These are phyloP conservation scores for Marchantia polymorpha DNA, from an alignment of 225 moss, liverwort and hornwort species.

Conservation along the genomic window DNA sequence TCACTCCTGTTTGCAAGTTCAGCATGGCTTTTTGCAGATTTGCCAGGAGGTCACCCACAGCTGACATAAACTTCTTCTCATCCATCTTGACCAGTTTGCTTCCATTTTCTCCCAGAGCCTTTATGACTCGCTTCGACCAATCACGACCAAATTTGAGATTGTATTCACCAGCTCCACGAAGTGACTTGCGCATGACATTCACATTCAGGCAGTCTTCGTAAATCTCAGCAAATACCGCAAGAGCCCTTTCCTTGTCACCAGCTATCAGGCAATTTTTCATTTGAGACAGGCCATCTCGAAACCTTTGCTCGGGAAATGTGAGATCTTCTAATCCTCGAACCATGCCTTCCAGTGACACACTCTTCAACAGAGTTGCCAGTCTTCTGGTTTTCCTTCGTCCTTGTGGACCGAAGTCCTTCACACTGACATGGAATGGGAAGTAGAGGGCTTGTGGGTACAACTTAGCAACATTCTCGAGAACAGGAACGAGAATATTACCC, in stretches of 20 bases:
- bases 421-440: constrained; percentile 81
- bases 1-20: constrained; percentile 53
- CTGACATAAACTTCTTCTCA: constrained; percentile 44
- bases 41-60: constrained; percentile 41
- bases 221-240: constrained; percentile 42
- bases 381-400: constrained; percentile 51
- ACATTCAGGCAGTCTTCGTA: constrained; percentile 70
- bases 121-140: constrained; percentile 58
- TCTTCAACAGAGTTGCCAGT: constrained; percentile 51
- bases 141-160: constrained; percentile 85
- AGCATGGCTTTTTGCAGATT: constrained; percentile 46
- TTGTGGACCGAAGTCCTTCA: constrained; percentile 55
- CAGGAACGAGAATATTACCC: constrained; percentile 53
- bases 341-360: constrained; percentile 55
- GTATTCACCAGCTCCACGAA: constrained; percentile 78
- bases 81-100: constrained; percentile 59
- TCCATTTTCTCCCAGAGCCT: constrained; percentile 69
- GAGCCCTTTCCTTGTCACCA: constrained; percentile 46
- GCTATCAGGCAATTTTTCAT: constrained; percentile 49
- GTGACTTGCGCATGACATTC: constrained; percentile 44
- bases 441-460: constrained; percentile 69
- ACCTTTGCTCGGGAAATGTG: constrained; percentile 82
- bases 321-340: constrained; percentile 82
- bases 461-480: constrained; percentile 68
- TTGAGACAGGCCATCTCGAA: constrained; percentile 66